Evolutionary conservation across 1,284 basidiomycete species (phyloP).

Genomic region (Trichosporon faecale): DNA sequence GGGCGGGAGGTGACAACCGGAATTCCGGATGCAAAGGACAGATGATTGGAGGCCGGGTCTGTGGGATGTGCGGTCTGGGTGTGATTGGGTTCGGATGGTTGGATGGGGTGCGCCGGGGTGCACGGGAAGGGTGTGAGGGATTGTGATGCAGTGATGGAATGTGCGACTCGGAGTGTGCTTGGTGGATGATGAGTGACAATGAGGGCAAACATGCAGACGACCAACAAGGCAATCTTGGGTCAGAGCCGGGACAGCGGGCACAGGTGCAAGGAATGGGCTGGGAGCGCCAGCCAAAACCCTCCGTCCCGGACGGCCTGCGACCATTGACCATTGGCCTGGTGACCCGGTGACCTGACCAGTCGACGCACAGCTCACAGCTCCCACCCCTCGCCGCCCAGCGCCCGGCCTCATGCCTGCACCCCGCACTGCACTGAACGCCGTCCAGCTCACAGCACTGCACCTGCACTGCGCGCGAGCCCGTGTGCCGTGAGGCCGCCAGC

Average conservation of each 20-base stretch:
- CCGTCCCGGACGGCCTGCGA: slow-evolving; percentile 2
- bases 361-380: slow-evolving; percentile 2
- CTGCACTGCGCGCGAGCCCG: background rate
- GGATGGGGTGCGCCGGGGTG: background rate
- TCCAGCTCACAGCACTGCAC: background rate
- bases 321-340: background rate
- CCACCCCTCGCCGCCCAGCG: background rate
- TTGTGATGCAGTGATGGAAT: background rate
- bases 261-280: background rate
- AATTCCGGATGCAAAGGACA: slow-evolving; percentile 6
- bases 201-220: slow-evolving; percentile 3
- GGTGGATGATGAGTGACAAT: background rate
- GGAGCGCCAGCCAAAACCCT: background rate
- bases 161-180: background rate
- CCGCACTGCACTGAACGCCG: background rate
- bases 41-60: background rate
- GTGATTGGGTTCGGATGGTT: background rate
- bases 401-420: background rate
- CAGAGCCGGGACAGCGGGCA: background rate
- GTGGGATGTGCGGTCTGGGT: background rate
- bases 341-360: background rate
- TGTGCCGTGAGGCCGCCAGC: background rate
- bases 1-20: background rate
- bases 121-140: background rate
- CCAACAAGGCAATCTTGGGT: slow-evolving; percentile 1